Percentiles rank a stretch among this genome's conserved stretches.
Evolutionary conservation across 352 stramenopile genomes (phyloP).

Genomic region (Globisporangium cederbergense): DNA sequence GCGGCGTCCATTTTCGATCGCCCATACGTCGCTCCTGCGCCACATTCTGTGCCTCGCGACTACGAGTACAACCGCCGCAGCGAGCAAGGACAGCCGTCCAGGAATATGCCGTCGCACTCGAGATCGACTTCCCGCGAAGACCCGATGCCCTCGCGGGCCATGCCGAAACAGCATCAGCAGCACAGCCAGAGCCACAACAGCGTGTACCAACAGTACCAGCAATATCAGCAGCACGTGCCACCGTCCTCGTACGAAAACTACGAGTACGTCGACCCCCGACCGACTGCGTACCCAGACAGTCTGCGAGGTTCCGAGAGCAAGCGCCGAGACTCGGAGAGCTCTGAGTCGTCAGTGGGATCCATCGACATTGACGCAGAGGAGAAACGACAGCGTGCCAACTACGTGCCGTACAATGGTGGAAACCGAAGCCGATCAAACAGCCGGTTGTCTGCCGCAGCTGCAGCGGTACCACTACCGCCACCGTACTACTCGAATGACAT

Average conservation of each 20-base stretch:
- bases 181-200: conserved; percentile 8
- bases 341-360: conserved; percentile 56
- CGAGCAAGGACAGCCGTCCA: conserved; percentile 10
- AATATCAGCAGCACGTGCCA: conserved; percentile 24
- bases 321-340: conserved; percentile 46
- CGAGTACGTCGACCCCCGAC: conserved; percentile 16
- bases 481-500: conserved; percentile 12
- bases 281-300: conserved; percentile 9
- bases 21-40: conserved; percentile 15
- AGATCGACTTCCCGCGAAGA: conserved; percentile 12
- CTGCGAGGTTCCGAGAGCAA: conserved; percentile 17
- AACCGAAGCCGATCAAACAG: conserved; percentile 11
- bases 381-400: conserved; percentile 4
- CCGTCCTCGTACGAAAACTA: conserved; percentile 29
- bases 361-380: conserved; percentile 66
- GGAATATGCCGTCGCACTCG: background rate
- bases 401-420: background rate
- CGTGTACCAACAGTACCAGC: conserved; percentile 12
- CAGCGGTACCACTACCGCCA: background rate
- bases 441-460: conserved; percentile 18
- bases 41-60: conserved; percentile 8
- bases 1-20: conserved; percentile 69
- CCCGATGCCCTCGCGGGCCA: background rate
- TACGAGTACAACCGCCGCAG: conserved; percentile 16
- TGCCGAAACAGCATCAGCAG: conserved; percentile 15